Evolutionary conservation across 163 green algal genomes (phyloP).

Genomic region (Prototheca wickerhamii): DNA sequence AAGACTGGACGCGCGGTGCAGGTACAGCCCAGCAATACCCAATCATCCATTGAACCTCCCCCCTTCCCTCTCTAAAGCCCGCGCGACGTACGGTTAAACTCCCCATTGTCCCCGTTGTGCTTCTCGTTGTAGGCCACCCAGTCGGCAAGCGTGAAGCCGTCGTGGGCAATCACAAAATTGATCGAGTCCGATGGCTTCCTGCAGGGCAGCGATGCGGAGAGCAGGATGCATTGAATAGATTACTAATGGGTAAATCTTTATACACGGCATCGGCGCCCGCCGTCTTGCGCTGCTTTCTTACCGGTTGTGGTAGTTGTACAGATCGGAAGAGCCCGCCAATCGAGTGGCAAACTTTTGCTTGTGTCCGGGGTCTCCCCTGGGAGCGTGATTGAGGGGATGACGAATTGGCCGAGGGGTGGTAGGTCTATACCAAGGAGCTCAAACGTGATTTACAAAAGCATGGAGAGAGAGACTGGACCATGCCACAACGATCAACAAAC

Average conservation of each 20-base stretch:
- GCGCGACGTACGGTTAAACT: slow-evolving; percentile 54
- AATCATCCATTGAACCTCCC: slow-evolving; percentile 4
- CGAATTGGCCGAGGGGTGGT: too few species aligned
- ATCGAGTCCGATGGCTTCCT: slow-evolving; percentile 79
- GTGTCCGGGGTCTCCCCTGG: slow-evolving; percentile 59
- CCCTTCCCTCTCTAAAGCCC: not conserved
- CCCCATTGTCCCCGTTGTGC: slow-evolving; percentile 86
- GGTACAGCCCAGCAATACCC: not conserved
- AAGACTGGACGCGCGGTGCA: too few species aligned
- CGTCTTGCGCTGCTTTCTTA: not conserved
- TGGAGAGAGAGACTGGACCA: slow-evolving; percentile 9
- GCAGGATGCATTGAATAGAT: too few species aligned
- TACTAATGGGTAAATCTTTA: too few species aligned
- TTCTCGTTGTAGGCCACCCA: slow-evolving; percentile 91
- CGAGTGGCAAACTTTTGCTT: slow-evolving; percentile 82
- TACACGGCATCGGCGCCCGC: slow-evolving; percentile 22
- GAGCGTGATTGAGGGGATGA: too few species aligned
- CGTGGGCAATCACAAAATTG: slow-evolving; percentile 95
- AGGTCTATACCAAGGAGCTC: too few species aligned
- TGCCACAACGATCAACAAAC: not conserved
- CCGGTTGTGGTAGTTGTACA: slow-evolving; percentile 73
- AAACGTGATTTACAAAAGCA: slow-evolving; percentile 15
- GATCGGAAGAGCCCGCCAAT: slow-evolving; percentile 80
- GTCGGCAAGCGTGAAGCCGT: slow-evolving; percentile 90
- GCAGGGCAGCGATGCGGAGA: slow-evolving; percentile 14